Evolutionary conservation across 495 filamentous ascomycete species (phyloP).

Genomic region (Podospora bellae-mahoneyi): DNA sequence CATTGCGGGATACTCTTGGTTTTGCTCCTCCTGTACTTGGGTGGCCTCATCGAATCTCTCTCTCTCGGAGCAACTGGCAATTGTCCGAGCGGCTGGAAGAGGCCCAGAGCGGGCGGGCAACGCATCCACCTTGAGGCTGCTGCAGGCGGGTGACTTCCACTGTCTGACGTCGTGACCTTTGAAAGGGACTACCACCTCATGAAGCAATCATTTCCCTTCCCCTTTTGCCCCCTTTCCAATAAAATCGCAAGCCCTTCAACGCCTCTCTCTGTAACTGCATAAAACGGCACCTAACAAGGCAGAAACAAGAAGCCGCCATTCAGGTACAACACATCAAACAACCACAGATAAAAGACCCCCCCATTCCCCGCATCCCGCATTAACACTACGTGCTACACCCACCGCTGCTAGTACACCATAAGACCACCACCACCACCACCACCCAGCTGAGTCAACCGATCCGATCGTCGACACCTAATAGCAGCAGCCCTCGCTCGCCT

Average conservation of each 20-base stretch:
- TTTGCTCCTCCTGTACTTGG: background rate
- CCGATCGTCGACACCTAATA: background rate
- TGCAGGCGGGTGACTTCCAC: slow-evolving; percentile 1
- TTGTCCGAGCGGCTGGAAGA: background rate
- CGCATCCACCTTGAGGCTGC: slow-evolving; percentile 1
- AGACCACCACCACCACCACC: background rate
- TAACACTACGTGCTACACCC: slow-evolving; percentile 12
- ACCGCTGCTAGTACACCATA: background rate
- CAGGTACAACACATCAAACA: background rate
- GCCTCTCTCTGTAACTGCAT: background rate
- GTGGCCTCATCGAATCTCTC: background rate
- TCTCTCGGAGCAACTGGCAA: background rate
- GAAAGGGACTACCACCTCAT: background rate
- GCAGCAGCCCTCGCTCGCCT: background rate
- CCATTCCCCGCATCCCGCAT: background rate
- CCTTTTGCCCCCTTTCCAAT: slow-evolving; percentile 1
- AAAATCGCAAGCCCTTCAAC: background rate
- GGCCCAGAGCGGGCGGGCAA: background rate
- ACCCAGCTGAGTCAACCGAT: background rate
- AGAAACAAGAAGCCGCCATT: background rate
- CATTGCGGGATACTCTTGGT: background rate
- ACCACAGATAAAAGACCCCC: background rate
- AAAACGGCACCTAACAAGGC: background rate
- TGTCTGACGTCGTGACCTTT: slow-evolving; percentile 10
- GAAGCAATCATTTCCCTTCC: slow-evolving; percentile 4